Conservation (phyloP, 768 basidiomycete genomes). For the Rhodosporidiobolus sp. region DNA sequence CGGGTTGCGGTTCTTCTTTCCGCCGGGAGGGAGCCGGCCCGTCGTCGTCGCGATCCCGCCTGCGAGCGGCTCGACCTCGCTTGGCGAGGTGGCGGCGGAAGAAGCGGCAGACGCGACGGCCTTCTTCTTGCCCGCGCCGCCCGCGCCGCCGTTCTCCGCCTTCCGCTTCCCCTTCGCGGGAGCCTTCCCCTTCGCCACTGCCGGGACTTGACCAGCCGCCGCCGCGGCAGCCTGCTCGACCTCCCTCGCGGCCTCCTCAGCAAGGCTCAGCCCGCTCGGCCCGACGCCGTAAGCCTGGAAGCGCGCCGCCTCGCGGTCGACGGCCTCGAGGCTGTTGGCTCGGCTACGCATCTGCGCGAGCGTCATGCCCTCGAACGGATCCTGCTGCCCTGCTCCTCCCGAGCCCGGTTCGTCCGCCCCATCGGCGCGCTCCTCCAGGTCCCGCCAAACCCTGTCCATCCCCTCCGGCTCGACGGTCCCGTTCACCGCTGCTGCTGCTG, state of each 20-base stretch:
- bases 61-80: neutral
- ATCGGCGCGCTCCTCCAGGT: neutral
- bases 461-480: neutral
- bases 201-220: neutral
- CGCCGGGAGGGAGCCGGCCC: neutral
- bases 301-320: constrained; percentile 23
- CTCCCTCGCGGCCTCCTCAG: constrained; percentile 15
- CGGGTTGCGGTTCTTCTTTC: constrained; percentile 41
- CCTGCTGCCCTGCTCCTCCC: constrained; percentile 18
- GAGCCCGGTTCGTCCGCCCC: too few species aligned
- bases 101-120: neutral
- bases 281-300: constrained; percentile 8
- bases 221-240: constrained; percentile 2
- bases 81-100: neutral
- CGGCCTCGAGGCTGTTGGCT: constrained; percentile 34
- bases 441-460: constrained; percentile 3
- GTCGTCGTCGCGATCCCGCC: neutral
- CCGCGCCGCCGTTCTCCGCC: neutral
- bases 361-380: constrained; percentile 38
- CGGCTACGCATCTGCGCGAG: constrained; percentile 31
- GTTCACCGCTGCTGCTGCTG: neutral
- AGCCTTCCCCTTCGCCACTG: neutral
- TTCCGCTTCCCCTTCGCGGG: constrained; percentile 35
- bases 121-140: constrained; percentile 21
- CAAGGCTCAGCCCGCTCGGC: neutral